phyloP scores from a whole-genome alignment of 768 basidiomycete genomes.

The Sarcomyxa edulis region DNA sequence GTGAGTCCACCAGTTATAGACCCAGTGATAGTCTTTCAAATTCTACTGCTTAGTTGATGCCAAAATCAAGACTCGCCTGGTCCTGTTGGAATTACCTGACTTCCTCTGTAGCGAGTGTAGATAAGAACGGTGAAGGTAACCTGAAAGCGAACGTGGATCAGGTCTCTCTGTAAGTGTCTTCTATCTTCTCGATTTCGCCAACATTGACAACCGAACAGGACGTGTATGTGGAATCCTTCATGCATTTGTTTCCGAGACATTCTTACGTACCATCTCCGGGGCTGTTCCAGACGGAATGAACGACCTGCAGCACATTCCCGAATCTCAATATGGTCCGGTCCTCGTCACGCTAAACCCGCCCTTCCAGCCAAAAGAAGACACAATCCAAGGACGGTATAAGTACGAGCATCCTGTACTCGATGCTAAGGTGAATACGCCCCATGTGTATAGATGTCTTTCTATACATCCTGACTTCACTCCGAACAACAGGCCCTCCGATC shows the following conservation, averaged over 20 bases:
- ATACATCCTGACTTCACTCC: background rate
- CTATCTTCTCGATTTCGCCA: background rate
- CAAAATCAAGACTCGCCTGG: conserved; percentile 53
- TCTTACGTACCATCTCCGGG: no score
- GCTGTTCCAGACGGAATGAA: conserved; percentile 63
- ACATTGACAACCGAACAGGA: conserved; percentile 21
- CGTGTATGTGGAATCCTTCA: conserved; percentile 27
- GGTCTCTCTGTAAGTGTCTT: conserved; percentile 51
- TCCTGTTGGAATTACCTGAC: conserved; percentile 82
- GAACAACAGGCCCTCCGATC: conserved; percentile 44
- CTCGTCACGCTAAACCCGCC: conserved; percentile 74
- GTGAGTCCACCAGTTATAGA: conserved; percentile 30
- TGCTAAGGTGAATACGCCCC: conserved; percentile 29
- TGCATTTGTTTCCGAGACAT: background rate
- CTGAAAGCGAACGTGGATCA: conserved; percentile 46
- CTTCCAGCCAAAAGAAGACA: conserved; percentile 44
- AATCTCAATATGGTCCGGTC: conserved; percentile 50
- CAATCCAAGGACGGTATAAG: conserved; percentile 43
- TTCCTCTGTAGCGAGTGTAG: conserved; percentile 31
- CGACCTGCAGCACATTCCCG: conserved; percentile 61
- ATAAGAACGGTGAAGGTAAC: conserved; percentile 26
- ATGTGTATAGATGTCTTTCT: background rate
- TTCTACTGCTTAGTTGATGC: conserved; percentile 52
- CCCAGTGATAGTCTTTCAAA: background rate
- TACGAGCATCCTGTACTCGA: conserved; percentile 73